Base-by-base conservation (phyloP, 805 yeast species). In the Candida methanosorbosa region DNA sequence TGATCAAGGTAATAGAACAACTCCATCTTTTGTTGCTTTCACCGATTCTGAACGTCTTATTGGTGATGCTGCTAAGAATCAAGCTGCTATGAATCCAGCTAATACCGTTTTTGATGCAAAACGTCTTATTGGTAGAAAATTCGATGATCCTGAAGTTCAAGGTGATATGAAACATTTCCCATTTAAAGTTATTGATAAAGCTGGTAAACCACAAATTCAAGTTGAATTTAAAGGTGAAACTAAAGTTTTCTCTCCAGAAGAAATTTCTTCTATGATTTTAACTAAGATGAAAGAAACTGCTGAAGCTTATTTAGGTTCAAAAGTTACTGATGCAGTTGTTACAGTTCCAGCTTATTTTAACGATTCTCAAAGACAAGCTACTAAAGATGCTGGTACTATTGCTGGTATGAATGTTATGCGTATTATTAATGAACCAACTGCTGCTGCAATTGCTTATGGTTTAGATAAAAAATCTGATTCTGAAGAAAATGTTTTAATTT, bases 1-100 rank as follows among this genome's bases (percentile, higher is more conserved):
- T 62, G 97, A 88, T 65, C 97, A 88, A 70, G 97, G 97, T 78
- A 87, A 88, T 78, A 83, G 97, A 72, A 87, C 88, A 37, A 88
- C 97, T 34, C 96, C 97, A 38, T 88, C 96, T 18, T 88, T 82
- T 59, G 97, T 88, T 37, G 95, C 95, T 29, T 87, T 87, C 72
- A 84, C 95, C 32, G 92, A 82, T 50, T 75, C 82, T 36, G 97
- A 87, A 70, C 78, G 96, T 67, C 72, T 86, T 53, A 83, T 86
- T 56, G 96, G 96, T 68, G 95, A 85, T 62, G 90, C 95, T 44
- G 96, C 96, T 47, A 87, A 87, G 78, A 87, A 87, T 66, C 96
- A 87, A 69, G 96, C 96, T 41, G 88, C 95, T 35, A 77, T 87
- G 61, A 87, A 87, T 70, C 95, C 94, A 43, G 59, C 68, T 37